Percentiles rank a stretch among this genome's conserved stretches.
Evolutionary conservation across 2,329 filamentous ascomycete species (phyloP).

Genomic region (Botrytis fabae): DNA sequence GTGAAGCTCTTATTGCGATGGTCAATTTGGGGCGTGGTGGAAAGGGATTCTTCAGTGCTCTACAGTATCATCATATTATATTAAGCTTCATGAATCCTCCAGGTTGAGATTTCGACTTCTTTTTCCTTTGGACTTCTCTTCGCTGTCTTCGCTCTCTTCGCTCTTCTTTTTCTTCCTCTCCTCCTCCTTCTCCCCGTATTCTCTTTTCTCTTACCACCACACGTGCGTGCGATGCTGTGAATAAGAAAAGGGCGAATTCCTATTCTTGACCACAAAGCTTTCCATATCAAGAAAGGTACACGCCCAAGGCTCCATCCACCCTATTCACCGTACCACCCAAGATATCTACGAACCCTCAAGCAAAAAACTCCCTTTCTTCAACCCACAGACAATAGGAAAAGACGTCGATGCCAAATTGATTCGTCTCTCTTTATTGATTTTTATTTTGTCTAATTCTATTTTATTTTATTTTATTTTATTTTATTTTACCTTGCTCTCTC

Average conservation of each 20-base stretch:
- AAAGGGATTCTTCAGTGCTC: too few relatives aligned
- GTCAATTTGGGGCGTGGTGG: neutral
- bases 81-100: too few relatives aligned
- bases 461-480: too few relatives aligned
- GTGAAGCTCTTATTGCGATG: neutral
- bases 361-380: neutral
- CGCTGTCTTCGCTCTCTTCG: too few relatives aligned
- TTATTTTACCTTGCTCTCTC: neutral
- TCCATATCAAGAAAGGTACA: neutral
- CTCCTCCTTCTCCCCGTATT: neutral
- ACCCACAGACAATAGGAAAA: neutral
- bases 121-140: neutral
- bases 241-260: neutral
- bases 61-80: neutral
- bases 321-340: neutral
- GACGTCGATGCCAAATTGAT: neutral
- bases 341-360: neutral
- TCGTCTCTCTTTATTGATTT: neutral
- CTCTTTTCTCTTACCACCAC: neutral
- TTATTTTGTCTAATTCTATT: too few relatives aligned
- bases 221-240: too few relatives aligned
- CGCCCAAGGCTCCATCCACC: too few relatives aligned
- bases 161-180: too few relatives aligned
- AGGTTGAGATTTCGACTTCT: too few relatives aligned
- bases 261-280: neutral